A percentile compares a stretch with the other conserved stretches of the same genome.
Evolutionary conservation across 2,329 filamentous ascomycete genomes (phyloP).

Genomic region (Alternaria dauci): DNA sequence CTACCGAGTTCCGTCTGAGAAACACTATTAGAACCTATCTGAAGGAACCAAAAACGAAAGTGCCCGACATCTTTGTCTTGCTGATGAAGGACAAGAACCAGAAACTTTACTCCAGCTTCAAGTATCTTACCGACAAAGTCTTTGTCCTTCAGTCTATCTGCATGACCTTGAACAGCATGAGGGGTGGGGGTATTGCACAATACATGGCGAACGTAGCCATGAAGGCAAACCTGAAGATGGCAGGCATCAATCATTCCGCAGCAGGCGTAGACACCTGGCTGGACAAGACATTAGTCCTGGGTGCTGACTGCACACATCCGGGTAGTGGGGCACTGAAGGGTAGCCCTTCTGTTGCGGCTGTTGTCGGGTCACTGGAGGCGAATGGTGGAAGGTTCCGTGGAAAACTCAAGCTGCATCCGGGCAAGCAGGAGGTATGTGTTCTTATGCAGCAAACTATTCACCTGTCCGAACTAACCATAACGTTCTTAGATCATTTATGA

Average conservation of each 20-base stretch:
- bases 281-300: neutral
- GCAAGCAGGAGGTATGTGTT: too few species aligned
- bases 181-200: neutral
- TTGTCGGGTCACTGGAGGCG: slow-evolving; percentile 48
- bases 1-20: too few species aligned
- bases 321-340: slow-evolving; percentile 23
- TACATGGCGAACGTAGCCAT: slow-evolving; percentile 33
- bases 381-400: slow-evolving; percentile 37
- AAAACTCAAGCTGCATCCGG: too few species aligned
- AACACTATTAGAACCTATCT: too few species aligned
- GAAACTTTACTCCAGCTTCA: neutral
- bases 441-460: too few species aligned
- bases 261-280: neutral
- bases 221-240: slow-evolving; percentile 43
- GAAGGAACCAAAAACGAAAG: too few species aligned
- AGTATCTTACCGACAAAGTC: neutral
- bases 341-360: slow-evolving; percentile 52
- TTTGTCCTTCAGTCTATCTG: slow-evolving; percentile 23
- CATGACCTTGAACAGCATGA: neutral
- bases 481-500: too few species aligned
- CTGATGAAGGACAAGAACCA: too few species aligned
- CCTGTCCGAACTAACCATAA: too few species aligned
- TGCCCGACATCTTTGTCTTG: too few species aligned
- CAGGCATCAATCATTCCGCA: slow-evolving; percentile 32
- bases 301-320: slow-evolving; percentile 56